Conservation (phyloP, 129 eudicot genomes). For the Lactuca sativa region DNA sequence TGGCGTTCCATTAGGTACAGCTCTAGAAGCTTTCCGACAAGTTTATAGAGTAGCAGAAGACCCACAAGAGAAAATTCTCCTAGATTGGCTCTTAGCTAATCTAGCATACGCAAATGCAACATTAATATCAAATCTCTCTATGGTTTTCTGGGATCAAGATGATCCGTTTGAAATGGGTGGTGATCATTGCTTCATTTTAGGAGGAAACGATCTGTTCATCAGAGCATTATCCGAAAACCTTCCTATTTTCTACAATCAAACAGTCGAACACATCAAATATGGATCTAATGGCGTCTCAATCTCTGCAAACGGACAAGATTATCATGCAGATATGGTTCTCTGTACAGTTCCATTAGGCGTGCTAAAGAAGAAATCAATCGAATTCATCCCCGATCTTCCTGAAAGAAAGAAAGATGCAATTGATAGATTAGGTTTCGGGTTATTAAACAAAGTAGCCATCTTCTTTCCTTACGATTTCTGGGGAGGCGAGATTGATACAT, state of each 20-base stretch:
- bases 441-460: constrained; percentile 91
- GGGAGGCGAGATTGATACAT: constrained; percentile 97
- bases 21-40: too few species aligned
- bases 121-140: too few species aligned
- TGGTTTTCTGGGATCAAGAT: too few species aligned
- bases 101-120: too few species aligned
- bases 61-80: too few species aligned
- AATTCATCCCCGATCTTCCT: constrained; percentile 88
- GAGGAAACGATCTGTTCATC: constrained; percentile 88
- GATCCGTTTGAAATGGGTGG: constrained; percentile 99
- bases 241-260: constrained; percentile 62
- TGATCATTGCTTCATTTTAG: constrained; percentile 95
- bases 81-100: too few species aligned
- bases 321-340: constrained; percentile 58
- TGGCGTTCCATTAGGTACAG: too few species aligned
- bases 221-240: constrained; percentile 88
- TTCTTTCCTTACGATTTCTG: constrained; percentile 94
- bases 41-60: too few species aligned
- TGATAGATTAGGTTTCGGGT: constrained; percentile 85
- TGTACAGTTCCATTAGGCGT: too few species aligned
- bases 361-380: too few species aligned
- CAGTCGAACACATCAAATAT: constrained; percentile 58
- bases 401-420: constrained; percentile 82
- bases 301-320: constrained; percentile 68
- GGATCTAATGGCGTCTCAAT: constrained; percentile 76